Evolutionary conservation across 208 protist species (phyloP), one percentile per base, ranked within the genome.

Genomic region (Naegleria gruberi): DNA sequence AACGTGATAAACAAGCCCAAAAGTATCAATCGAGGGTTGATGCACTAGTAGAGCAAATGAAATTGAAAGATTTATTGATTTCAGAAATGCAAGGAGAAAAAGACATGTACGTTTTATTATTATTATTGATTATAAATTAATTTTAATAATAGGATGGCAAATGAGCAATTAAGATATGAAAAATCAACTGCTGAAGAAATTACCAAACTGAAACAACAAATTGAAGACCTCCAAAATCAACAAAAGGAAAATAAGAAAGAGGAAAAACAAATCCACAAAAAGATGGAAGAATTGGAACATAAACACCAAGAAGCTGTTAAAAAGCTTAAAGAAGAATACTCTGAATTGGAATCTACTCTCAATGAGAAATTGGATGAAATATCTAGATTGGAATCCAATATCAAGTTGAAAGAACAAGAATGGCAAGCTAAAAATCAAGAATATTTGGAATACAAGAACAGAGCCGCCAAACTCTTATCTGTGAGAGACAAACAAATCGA

Each of bases 361-460:
- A 88, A 40, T 42, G 30, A 41, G 7, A 88, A 88, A 26, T 30
- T 41, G 8, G n/a, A 88, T 41, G 84, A 88, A 34, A 65, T 65
- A 4, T 40, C 23, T 30, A 7, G 84, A 65, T 65, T 88, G 17
- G 45, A 88, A 42, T 43, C 40, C 43, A n/a, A 5, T 19, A 51
- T 88, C 4, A 88, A 55, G 10, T 30, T 88, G 15, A 88, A 65
- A 26, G 45, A 88, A 26, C 41, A 40, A 6, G 84, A 88, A 65
- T 88, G 23, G 34, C 5, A 65, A 88, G 7, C 37, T 40, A 88
- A 88, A 42, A 42, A 88, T 30, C 43, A 65, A 88, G 84, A 88
- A 42, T 88, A 73, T 41, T 3, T 34, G n/a, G 45, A 88, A 42
- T 88, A 88, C n/a, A 88, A 88, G 42, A 47, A 88, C 30, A 37